These are phyloP conservation scores for Pyrenochaeta sp. DNA, from an alignment of 2,329 filamentous ascomycete genomes.

Conservation along the genomic window DNA sequence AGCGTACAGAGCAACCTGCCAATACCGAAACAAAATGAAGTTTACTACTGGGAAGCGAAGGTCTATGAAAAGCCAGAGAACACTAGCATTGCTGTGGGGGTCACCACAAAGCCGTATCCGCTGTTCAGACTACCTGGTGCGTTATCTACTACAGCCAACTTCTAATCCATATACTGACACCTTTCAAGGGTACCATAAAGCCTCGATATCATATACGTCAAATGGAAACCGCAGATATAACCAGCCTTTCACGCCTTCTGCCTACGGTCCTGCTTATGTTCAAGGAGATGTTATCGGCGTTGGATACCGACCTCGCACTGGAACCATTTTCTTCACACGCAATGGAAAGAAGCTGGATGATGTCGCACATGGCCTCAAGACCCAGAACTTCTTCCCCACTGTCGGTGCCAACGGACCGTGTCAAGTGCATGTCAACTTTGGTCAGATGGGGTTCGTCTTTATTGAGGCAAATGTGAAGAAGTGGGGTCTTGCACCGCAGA, in stretches of 20 bases:
- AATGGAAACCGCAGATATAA: constrained; percentile 88
- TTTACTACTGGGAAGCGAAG: constrained; percentile 99
- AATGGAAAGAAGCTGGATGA: constrained; percentile 98
- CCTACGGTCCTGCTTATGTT: constrained; percentile 83
- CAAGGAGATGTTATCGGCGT: constrained; percentile 97
- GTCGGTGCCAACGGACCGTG: constrained; percentile 96
- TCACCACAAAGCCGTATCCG: constrained; percentile 97
- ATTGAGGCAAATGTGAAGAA: constrained; percentile 99
- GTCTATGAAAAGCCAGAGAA: constrained; percentile 96
- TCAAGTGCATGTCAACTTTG: constrained; percentile 94
- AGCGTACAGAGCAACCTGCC: constrained; percentile 97
- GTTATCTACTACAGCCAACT: constrained; percentile 33
- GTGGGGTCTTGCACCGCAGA: constrained; percentile 97
- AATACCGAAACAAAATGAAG: constrained; percentile 97
- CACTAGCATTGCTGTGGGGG: constrained; percentile 87
- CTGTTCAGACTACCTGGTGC: constrained; percentile 91
- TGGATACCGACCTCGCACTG: constrained; percentile 92
- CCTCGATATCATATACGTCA: constrained; percentile 90
- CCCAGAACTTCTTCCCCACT: constrained; percentile 96
- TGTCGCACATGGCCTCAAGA: constrained; percentile 88
- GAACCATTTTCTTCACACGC: constrained; percentile 96
- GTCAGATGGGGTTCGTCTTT: constrained; percentile 97
- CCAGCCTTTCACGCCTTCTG: constrained; percentile 83
- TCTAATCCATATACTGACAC: constrained; percentile 24
- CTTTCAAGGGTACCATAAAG: constrained; percentile 81